Percentiles rank a stretch among this genome's conserved stretches.
phyloP scores from a whole-genome alignment of 176 grass and related monocot species.

The Carex cristatella region DNA sequence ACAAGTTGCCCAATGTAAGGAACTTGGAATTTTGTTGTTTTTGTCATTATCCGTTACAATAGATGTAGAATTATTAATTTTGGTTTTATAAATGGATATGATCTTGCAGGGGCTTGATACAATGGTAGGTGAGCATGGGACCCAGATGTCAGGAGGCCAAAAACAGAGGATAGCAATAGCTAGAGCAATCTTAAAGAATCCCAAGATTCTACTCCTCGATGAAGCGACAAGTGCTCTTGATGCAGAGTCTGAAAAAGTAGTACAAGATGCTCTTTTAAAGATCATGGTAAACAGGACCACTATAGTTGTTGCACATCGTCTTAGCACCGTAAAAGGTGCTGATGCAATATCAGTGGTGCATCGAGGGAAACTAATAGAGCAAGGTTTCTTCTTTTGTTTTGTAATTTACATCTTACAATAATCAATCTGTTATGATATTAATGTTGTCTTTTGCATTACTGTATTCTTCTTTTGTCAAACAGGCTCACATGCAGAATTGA shows the following conservation, averaged over 20 bases:
- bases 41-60: neutral
- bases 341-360: conserved; percentile 67
- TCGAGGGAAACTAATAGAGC: conserved; percentile 57
- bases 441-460: neutral
- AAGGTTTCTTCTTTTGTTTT: conserved; percentile 38
- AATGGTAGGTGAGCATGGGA: conserved; percentile 70
- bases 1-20: conserved; percentile 54
- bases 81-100: neutral
- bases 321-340: conserved; percentile 58
- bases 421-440: neutral
- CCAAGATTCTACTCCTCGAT: conserved; percentile 60
- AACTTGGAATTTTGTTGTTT: neutral
- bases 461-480: conserved; percentile 8
- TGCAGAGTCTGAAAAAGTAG: conserved; percentile 58
- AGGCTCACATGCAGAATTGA: conserved; percentile 59
- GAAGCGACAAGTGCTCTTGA: conserved; percentile 83
- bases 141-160: conserved; percentile 69
- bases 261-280: conserved; percentile 65
- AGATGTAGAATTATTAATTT: neutral
- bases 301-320: conserved; percentile 56
- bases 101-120: conserved; percentile 62
- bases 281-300: conserved; percentile 65
- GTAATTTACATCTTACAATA: neutral
- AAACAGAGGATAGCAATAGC: conserved; percentile 81
- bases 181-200: conserved; percentile 76